Evolutionary conservation across 2,329 filamentous ascomycete genomes (phyloP).

Genomic region (Fusarium chlamydosporum): DNA sequence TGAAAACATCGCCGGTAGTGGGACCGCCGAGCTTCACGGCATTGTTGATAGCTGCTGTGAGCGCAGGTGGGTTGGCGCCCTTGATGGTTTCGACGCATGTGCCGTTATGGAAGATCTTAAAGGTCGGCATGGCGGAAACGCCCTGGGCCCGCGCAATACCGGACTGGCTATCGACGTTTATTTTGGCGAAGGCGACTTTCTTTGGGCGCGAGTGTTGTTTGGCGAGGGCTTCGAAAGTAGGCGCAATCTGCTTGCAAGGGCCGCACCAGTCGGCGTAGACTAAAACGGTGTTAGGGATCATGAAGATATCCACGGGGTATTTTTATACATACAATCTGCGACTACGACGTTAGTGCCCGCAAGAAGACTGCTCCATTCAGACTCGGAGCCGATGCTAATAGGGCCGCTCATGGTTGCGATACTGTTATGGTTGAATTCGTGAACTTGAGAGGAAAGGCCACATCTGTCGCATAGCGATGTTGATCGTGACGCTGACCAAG

Average conservation of each 20-base stretch:
- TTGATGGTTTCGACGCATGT: slow-evolving; percentile 80
- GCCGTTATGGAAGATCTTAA: slow-evolving; percentile 88
- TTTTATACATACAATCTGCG: slow-evolving; percentile 80
- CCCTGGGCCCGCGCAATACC: slow-evolving; percentile 82
- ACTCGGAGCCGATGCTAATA: slow-evolving; percentile 72
- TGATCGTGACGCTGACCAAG: slow-evolving; percentile 42
- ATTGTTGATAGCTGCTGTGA: slow-evolving; percentile 83
- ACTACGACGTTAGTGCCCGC: slow-evolving; percentile 83
- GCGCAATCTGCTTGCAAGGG: slow-evolving; percentile 92
- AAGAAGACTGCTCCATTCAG: slow-evolving; percentile 80
- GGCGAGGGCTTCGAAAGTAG: slow-evolving; percentile 87
- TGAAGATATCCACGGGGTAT: slow-evolving; percentile 4
- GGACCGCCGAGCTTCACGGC: slow-evolving; percentile 68
- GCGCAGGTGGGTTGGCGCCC: slow-evolving; percentile 83
- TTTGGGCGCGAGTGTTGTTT: slow-evolving; percentile 83
- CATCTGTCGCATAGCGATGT: slow-evolving; percentile 39
- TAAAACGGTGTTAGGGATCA: slow-evolving; percentile 58
- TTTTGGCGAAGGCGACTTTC: slow-evolving; percentile 89
- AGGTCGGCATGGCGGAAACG: slow-evolving; percentile 92
- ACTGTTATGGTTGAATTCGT: slow-evolving; percentile 20
- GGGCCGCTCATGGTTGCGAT: slow-evolving; percentile 60
- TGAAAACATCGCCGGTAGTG: slow-evolving; percentile 64
- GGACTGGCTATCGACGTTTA: slow-evolving; percentile 88
- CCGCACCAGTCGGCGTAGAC: slow-evolving; percentile 97
- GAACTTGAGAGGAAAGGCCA: slow-evolving; percentile 39